Conservation (phyloP, 345 rosid species). For the Salix caprea region DNA sequence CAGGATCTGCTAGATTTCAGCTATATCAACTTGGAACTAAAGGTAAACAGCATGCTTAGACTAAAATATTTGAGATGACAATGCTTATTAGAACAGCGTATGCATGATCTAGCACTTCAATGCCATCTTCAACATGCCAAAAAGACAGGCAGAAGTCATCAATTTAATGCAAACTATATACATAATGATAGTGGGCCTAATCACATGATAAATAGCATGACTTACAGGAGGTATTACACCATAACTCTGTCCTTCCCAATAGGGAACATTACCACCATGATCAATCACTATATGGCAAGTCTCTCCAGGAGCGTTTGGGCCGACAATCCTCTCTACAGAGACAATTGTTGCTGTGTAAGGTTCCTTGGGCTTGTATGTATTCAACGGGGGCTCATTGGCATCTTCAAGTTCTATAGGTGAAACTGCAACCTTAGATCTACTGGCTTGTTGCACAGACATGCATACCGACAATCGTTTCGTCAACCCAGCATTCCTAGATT, state of each 20-base stretch:
- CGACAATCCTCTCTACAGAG: constrained; percentile 91
- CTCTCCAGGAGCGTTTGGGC: constrained; percentile 93
- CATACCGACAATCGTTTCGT: constrained; percentile 38
- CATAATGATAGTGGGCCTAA: not conserved
- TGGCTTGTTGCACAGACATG: constrained; percentile 89
- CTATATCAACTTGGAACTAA: not conserved
- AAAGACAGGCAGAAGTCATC: not conserved
- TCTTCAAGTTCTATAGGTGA: constrained; percentile 71
- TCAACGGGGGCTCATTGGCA: constrained; percentile 70
- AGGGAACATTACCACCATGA: constrained; percentile 90
- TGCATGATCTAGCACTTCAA: not conserved
- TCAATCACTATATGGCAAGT: constrained; percentile 95
- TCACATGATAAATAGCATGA: not conserved
- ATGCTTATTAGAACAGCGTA: not conserved
- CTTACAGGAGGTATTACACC: constrained; percentile 99
- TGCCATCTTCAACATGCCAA: no score
- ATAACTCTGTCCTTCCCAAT: constrained; percentile 99
- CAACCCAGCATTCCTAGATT: constrained; percentile 32
- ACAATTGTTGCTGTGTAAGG: constrained; percentile 88
- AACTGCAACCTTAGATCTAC: constrained; percentile 64
- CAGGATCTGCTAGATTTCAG: not conserved
- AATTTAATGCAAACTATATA: not conserved
- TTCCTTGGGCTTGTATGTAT: constrained; percentile 74
- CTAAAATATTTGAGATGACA: not conserved
- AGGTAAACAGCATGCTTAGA: not conserved